A percentile compares a stretch with the other conserved stretches of the same genome.
Evolutionary conservation across 1,139 yeast species (phyloP).

Genomic region (Yamadazyma taylorii): DNA sequence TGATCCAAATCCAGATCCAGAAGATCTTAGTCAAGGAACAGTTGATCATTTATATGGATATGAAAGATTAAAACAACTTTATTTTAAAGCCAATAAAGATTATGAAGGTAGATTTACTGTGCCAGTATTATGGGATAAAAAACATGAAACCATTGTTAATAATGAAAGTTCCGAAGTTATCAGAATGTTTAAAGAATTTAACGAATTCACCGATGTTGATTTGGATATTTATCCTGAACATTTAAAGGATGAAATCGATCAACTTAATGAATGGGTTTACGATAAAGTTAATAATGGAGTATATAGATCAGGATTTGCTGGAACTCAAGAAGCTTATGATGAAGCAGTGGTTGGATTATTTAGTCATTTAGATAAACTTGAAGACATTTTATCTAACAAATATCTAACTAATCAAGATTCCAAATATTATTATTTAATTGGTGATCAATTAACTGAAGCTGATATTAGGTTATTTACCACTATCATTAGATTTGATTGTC

Average conservation of each 20-base stretch:
- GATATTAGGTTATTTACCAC: constrained; percentile 80
- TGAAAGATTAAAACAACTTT: constrained; percentile 64
- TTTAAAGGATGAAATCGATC: constrained; percentile 62
- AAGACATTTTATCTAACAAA: constrained; percentile 53
- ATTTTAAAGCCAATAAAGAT: constrained; percentile 71
- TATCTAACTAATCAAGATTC: constrained; percentile 23
- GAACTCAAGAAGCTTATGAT: constrained; percentile 80
- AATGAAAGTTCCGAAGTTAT: constrained; percentile 90
- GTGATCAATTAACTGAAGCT: constrained; percentile 78
- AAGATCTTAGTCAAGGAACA: constrained; percentile 53
- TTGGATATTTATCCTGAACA: constrained; percentile 66
- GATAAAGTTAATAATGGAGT: constrained; percentile 90
- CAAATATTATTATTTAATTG: constrained; percentile 51
- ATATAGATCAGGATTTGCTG: constrained; percentile 89
- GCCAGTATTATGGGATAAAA: constrained; percentile 90
- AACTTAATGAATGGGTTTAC: constrained; percentile 80
- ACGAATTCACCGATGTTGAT: constrained; percentile 42
- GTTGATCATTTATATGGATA: constrained; percentile 64
- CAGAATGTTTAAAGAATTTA: constrained; percentile 70
- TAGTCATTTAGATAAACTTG: constrained; percentile 72
- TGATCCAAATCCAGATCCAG: constrained; percentile 28
- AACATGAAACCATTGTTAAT: constrained; percentile 77
- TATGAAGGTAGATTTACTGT: constrained; percentile 86
- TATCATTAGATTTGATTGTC: constrained; percentile 84
- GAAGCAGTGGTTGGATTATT: constrained; percentile 67